Evolutionary conservation across 345 rosid species (phyloP).

Genomic region (Linum lewisii): DNA sequence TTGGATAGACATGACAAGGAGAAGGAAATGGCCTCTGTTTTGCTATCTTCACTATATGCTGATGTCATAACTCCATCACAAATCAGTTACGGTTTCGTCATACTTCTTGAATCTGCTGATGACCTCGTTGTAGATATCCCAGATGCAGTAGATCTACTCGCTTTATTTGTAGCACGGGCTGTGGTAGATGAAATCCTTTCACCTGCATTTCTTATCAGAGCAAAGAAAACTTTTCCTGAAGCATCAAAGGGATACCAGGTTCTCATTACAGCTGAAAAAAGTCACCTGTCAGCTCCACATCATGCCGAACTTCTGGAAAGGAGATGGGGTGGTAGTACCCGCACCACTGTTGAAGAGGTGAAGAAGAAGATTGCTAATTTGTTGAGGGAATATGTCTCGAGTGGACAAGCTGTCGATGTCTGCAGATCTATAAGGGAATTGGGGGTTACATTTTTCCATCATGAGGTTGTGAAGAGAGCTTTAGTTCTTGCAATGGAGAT

Average conservation of each 20-base stretch:
- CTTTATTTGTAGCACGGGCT: slow-evolving; percentile 87
- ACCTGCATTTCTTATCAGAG: slow-evolving; percentile 71
- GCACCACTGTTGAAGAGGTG: slow-evolving; percentile 79
- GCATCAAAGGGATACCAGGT: slow-evolving; percentile 77
- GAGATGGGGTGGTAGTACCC: slow-evolving; percentile 98
- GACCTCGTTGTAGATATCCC: slow-evolving; percentile 88
- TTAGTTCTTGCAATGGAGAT: slow-evolving; percentile 83
- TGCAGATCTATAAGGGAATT: slow-evolving; percentile 90
- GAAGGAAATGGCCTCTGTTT: slow-evolving; percentile 98
- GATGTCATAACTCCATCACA: slow-evolving; percentile 83
- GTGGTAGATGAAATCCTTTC: slow-evolving; percentile 97
- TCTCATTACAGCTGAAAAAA: slow-evolving; percentile 78
- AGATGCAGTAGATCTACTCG: slow-evolving; percentile 86
- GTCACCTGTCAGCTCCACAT: slow-evolving; percentile 98
- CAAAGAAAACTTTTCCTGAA: slow-evolving; percentile 67
- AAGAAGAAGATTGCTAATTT: slow-evolving; percentile 81
- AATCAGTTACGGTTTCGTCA: slow-evolving; percentile 89
- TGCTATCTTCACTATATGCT: slow-evolving; percentile 84
- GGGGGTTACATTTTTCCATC: slow-evolving; percentile 90
- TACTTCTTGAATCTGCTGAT: slow-evolving; percentile 92
- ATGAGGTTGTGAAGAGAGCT: slow-evolving; percentile 97
- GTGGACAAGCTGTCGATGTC: slow-evolving; percentile 85
- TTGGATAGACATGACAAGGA: slow-evolving; percentile 98
- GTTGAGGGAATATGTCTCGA: slow-evolving; percentile 78
- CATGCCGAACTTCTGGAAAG: slow-evolving; percentile 96